Evolutionary conservation across 2,329 filamentous ascomycete genomes (phyloP).

Genomic region (Zopfia rhizophila): DNA sequence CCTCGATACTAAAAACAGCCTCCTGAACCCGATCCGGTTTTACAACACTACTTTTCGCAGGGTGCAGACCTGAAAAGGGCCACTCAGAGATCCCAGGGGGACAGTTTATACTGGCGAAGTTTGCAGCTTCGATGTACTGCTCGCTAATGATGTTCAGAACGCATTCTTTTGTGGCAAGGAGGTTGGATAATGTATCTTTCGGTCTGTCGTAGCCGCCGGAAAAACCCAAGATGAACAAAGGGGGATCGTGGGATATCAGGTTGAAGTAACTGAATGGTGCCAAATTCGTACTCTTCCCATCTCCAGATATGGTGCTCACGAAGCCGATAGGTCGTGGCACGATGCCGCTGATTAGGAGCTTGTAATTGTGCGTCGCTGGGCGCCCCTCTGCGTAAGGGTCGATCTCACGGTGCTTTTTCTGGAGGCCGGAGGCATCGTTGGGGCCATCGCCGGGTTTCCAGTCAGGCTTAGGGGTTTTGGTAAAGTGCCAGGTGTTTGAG

Average conservation of each 20-base stretch:
- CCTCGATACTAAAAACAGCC: slow-evolving; percentile 85
- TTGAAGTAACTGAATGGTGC: slow-evolving; percentile 91
- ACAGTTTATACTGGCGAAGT: slow-evolving; percentile 80
- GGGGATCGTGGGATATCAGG: slow-evolving; percentile 85
- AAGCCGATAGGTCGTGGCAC: slow-evolving; percentile 83
- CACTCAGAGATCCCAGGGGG: slow-evolving; percentile 83
- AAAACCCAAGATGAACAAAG: slow-evolving; percentile 77
- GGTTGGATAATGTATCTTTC: slow-evolving; percentile 83
- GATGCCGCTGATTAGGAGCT: slow-evolving; percentile 85
- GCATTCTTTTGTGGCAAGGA: slow-evolving; percentile 77
- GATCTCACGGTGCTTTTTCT: slow-evolving; percentile 76
- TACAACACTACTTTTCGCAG: slow-evolving; percentile 72
- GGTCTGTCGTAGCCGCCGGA: slow-evolving; percentile 66
- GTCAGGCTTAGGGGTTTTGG: slow-evolving; percentile 70
- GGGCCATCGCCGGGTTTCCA: slow-evolving; percentile 75
- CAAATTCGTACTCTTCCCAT: slow-evolving; percentile 76
- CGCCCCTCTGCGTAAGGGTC: slow-evolving; percentile 81
- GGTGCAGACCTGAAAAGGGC: slow-evolving; percentile 79
- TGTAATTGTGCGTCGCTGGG: slow-evolving; percentile 81
- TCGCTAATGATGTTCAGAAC: slow-evolving; percentile 86
- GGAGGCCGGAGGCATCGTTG: slow-evolving; percentile 65
- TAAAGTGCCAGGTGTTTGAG: slow-evolving; percentile 62
- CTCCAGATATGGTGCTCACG: slow-evolving; percentile 66
- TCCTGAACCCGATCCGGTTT: slow-evolving; percentile 79
- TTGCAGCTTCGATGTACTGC: slow-evolving; percentile 87